A percentile compares a stretch with the other conserved stretches of the same genome.
phyloP scores from a whole-genome alignment of 176 grass and related monocot genomes.

The Oryza meridionalis region DNA sequence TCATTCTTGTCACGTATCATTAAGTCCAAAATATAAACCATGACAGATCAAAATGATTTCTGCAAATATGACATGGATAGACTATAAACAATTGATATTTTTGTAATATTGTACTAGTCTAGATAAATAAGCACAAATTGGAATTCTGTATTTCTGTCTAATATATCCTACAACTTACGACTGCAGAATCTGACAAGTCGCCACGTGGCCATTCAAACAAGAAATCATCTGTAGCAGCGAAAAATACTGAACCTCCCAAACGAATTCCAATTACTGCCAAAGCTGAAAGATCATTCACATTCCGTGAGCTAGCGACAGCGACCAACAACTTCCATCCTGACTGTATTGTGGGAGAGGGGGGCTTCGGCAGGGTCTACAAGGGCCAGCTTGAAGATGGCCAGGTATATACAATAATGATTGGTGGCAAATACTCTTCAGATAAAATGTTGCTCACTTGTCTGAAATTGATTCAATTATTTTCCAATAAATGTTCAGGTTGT shows the following conservation, averaged over 20 bases:
- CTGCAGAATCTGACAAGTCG: constrained; percentile 38
- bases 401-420: constrained; percentile 50
- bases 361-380: constrained; percentile 93
- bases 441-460: neutral
- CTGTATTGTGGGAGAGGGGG: constrained; percentile 73
- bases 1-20: neutral
- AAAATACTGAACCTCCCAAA: constrained; percentile 41
- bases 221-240: constrained; percentile 37
- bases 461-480: neutral
- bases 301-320: constrained; percentile 75
- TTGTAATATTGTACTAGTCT: neutral
- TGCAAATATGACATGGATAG: neutral
- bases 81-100: neutral
- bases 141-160: constrained; percentile 14
- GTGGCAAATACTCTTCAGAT: constrained; percentile 4
- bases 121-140: constrained; percentile 8
- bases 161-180: constrained; percentile 24
- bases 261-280: constrained; percentile 37
- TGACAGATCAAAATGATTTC: constrained; percentile 23
- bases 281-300: constrained; percentile 66
- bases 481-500: constrained; percentile 57
- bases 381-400: constrained; percentile 65
- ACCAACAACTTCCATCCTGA: constrained; percentile 70
- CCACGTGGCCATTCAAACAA: constrained; percentile 26
- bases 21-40: neutral